phyloP scores from a whole-genome alignment of 192 early-diverging fungal species.

The Coemansia sp. region DNA sequence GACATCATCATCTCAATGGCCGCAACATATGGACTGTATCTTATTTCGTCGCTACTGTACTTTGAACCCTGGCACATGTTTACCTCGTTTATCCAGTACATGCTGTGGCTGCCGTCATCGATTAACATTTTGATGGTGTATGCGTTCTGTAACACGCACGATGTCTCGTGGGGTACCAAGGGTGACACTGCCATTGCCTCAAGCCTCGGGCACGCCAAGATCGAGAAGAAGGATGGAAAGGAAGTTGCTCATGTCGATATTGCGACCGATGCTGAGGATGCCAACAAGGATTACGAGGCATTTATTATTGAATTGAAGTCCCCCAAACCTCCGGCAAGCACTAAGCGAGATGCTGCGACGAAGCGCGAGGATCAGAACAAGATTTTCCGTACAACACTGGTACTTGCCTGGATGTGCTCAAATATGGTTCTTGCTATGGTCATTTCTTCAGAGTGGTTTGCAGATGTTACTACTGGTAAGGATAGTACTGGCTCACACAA shows the following conservation, averaged over 20 bases:
- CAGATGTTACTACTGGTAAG: slow-evolving; percentile 24
- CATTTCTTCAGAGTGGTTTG: slow-evolving; percentile 62
- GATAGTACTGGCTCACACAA: slow-evolving; percentile 60
- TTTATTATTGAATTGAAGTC: slow-evolving; percentile 63
- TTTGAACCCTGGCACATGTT: slow-evolving; percentile 92
- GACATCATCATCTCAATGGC: slow-evolving; percentile 79
- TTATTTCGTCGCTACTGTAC: slow-evolving; percentile 74
- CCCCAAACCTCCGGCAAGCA: slow-evolving; percentile 29
- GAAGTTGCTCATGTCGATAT: slow-evolving; percentile 73
- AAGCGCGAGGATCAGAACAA: slow-evolving; percentile 91
- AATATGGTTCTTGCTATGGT: slow-evolving; percentile 72
- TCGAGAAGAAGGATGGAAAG: slow-evolving; percentile 63
- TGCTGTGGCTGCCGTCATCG: slow-evolving; percentile 82
- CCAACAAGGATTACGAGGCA: slow-evolving; percentile 82
- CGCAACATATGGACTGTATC: slow-evolving; percentile 81
- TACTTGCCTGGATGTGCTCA: slow-evolving; percentile 84
- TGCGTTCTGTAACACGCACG: slow-evolving; percentile 92
- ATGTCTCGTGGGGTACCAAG: slow-evolving; percentile 96
- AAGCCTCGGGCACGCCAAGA: slow-evolving; percentile 79
- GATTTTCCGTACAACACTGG: slow-evolving; percentile 78
- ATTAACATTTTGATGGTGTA: slow-evolving; percentile 92
- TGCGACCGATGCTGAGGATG: slow-evolving; percentile 71
- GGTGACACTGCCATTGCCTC: slow-evolving; percentile 69
- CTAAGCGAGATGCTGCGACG: slow-evolving; percentile 66
- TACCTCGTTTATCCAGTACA: slow-evolving; percentile 85